Percentiles rank a stretch among this genome's conserved stretches.
Evolutionary conservation across 2,329 filamentous ascomycete species (phyloP).

Genomic region (Beauveria medogensis): DNA sequence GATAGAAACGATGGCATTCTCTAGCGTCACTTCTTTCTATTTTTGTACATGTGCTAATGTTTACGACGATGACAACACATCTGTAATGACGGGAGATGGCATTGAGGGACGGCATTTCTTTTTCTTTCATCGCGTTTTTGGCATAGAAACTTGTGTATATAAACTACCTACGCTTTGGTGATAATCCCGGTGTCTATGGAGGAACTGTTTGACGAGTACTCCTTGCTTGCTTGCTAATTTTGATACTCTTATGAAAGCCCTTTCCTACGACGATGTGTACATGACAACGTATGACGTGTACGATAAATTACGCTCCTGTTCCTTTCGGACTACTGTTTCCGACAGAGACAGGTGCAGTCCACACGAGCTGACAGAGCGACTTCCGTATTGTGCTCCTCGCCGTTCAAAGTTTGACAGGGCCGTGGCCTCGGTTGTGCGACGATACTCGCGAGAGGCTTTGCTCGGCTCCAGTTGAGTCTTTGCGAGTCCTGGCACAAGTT

Average conservation of each 20-base stretch:
- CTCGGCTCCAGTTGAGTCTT: neutral
- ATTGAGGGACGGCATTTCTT: neutral
- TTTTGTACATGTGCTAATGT: slow-evolving; percentile 11
- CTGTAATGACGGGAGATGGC: slow-evolving; percentile 5
- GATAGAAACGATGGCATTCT: slow-evolving; percentile 8
- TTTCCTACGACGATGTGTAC: neutral
- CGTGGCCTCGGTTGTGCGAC: slow-evolving; percentile 9
- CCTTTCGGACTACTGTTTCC: slow-evolving; percentile 1
- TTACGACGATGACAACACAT: slow-evolving; percentile 2
- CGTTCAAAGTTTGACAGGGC: neutral
- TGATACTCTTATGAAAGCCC: neutral
- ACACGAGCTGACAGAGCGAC: neutral
- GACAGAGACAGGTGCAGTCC: slow-evolving; percentile 6
- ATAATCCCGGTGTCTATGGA: neutral
- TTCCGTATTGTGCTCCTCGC: neutral
- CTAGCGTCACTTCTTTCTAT: neutral
- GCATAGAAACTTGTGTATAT: neutral
- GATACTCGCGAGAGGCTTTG: neutral
- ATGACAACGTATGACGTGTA: neutral
- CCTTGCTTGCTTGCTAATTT: neutral
- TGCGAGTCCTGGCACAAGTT: neutral
- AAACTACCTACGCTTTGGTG: neutral
- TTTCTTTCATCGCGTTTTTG: neutral
- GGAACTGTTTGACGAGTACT: neutral
- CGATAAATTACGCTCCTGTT: neutral